A percentile compares a stretch with the other conserved stretches of the same genome.
Conservation (phyloP, 192 early-diverging fungal genomes). For the Spizellomyces sp. region DNA sequence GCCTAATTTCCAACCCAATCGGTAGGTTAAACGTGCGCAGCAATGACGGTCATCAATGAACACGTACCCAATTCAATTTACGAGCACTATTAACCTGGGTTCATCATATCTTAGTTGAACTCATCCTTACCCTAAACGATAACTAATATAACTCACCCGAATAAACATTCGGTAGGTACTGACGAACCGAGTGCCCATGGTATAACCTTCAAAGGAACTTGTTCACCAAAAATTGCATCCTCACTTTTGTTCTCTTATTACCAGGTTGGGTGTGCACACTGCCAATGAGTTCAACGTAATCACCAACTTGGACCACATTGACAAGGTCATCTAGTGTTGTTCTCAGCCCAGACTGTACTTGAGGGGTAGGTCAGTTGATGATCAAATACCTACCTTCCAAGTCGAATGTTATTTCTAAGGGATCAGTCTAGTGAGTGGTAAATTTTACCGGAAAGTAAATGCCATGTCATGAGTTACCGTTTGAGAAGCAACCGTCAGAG, state of each 20-base stretch:
- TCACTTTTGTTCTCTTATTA: neutral
- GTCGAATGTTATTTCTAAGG: neutral
- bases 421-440: neutral
- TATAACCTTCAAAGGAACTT: neutral
- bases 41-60: no score
- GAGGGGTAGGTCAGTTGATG: no score
- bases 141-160: neutral
- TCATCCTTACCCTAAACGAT: no score
- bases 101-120: no score
- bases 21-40: no score
- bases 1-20: no score
- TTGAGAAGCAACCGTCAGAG: constrained; percentile 15
- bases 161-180: neutral
- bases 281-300: constrained; percentile 9
- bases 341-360: no score
- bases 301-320: constrained; percentile 8
- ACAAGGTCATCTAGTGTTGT: constrained; percentile 4
- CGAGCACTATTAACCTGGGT: constrained; percentile 11
- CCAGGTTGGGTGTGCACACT: neutral
- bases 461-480: neutral
- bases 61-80: neutral
- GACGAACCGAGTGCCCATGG: neutral
- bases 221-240: neutral
- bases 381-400: constrained; percentile 8
- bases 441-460: neutral